Base-by-base conservation (phyloP, 306 rosid genomes). In the Cicer pinnatifidum region DNA sequence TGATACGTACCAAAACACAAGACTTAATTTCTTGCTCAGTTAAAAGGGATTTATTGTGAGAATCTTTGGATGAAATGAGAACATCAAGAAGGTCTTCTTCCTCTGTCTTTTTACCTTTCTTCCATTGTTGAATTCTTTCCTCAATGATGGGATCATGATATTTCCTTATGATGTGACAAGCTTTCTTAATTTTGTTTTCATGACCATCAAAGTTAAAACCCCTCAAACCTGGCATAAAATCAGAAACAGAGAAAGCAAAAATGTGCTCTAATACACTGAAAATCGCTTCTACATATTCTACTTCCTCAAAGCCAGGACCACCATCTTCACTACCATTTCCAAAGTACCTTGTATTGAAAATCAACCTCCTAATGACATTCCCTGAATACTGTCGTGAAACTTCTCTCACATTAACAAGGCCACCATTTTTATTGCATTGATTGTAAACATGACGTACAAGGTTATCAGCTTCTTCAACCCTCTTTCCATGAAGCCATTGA, bases 391-490 rank as follows among this genome's bases (percentile, higher is more conserved):
- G 83, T 11, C 6, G 78, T 1, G 84, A 0, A 69, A 5, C 41
- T 1, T 5, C 19, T 0, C 11, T 35, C 19, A 61, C 46, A 61
- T 61, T 37, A 11, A 61, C 67, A 19, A 62, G 40, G 1, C 58
- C 37, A 13, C 71, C 39, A 6, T 6, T 9, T 1, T 33, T 20
- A 4, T n/a, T 33, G 11, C 73, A 82, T 23, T 58, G 58, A 10
- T 17, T 68, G 63, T 67, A 43, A 5, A 82, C 2, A n/a, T 59
- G 69, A 0, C 41, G 47, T 0, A 82, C 60, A 11, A 80, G 75
- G 53, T 73, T 73, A 38, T 80, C 81, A 0, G 83, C 79, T 56
- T 80, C 86, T 17, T 63, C 44, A 0, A 67, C 33, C 44, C 90
- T 82, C 8, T 84, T 82, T 1, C 6, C 48, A 1, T 61, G 63